Evolutionary conservation across 768 basidiomycete species (phyloP), one percentile per base, ranked within the genome.

Genomic region (Amanita inopinata): DNA sequence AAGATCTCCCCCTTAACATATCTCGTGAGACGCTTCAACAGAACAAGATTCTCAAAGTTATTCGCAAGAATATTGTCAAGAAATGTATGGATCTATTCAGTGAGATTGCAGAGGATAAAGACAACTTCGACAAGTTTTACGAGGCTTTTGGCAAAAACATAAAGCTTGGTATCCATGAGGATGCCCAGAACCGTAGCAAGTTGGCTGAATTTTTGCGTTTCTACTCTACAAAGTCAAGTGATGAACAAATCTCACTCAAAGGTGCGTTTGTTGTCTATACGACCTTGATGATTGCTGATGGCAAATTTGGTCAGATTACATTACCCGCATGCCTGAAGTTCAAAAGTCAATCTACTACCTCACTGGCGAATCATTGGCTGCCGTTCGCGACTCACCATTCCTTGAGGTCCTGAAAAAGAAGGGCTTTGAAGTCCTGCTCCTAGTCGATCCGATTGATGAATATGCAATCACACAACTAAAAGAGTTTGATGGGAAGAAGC

Each of bases 11-110:
- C 19, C 88, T 98, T 60, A 99, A 99, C 79, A 98, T 99, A 67
- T 98, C 96, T 33, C 92, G 96, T 70, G 94, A 99, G 76, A 97
- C 93, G 24, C 81, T 99, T 43, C 96, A 99, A 66, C 96, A 98
- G 62, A 98, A 98, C 79, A 99, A 98, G 81, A 99, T 99, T 54
- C 84, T 99, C 56, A 99, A 98, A 76, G 92, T 96, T 64, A 93
- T 94, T 63, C 88, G 91, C 65, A 96, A 97, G 80, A 96, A 97
- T 74, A 78, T 98, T 43, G 93, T 98, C 65, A 98, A 91, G 81
- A 97, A 97, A 74, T 83, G 86, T 61, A 64, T 98, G 67, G 94
- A 98, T 59, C 66, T 97, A 55, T 78, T 99, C 73, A 72, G 64
- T 54, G 96, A 99, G 75, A 94, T 98, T 50, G 83, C 93, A 25